A percentile compares a stretch with the other conserved stretches of the same genome.
Conservation (phyloP, 345 rosid species). For the Acer campestre region DNA sequence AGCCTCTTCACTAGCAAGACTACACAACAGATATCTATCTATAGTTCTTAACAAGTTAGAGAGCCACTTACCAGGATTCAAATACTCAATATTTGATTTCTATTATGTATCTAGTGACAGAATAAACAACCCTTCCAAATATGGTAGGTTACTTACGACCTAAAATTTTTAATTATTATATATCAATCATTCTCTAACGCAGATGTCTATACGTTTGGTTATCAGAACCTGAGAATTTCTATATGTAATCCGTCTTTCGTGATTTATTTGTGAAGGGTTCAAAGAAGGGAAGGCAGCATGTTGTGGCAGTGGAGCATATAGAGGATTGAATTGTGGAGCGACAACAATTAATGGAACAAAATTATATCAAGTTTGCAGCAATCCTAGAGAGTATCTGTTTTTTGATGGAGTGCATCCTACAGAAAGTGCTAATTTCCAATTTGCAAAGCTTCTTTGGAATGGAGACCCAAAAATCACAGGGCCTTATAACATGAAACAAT, state of each 20-base stretch:
- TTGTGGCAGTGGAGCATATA: constrained; percentile 10
- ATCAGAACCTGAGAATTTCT: too few species aligned
- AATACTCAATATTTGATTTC: constrained; percentile 23
- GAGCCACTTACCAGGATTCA: constrained; percentile 25
- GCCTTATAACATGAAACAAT: constrained; percentile 22
- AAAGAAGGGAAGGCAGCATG: constrained; percentile 15
- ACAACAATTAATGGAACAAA: background rate
- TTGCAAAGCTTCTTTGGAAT: constrained; percentile 23
- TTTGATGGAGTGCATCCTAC: constrained; percentile 29
- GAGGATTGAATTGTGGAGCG: background rate
- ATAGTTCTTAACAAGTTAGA: constrained; percentile 16
- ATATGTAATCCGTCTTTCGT: too few species aligned
- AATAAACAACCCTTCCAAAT: constrained; percentile 9
- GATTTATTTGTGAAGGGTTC: constrained; percentile 4
- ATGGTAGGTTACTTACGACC: constrained; percentile 5
- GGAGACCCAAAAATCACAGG: constrained; percentile 18
- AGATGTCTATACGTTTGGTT: too few species aligned
- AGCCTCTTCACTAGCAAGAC: constrained; percentile 10
- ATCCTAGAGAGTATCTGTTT: constrained; percentile 23
- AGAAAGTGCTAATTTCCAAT: constrained; percentile 19
- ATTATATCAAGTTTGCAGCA: constrained; percentile 8
- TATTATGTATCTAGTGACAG: constrained; percentile 18
- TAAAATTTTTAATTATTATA: too few species aligned
- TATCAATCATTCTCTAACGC: too few species aligned
- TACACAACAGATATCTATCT: constrained; percentile 26